Percentiles rank a stretch among this genome's conserved stretches.
Conservation (phyloP, 352 stramenopile species). For the Phytophthora pinifolia region DNA sequence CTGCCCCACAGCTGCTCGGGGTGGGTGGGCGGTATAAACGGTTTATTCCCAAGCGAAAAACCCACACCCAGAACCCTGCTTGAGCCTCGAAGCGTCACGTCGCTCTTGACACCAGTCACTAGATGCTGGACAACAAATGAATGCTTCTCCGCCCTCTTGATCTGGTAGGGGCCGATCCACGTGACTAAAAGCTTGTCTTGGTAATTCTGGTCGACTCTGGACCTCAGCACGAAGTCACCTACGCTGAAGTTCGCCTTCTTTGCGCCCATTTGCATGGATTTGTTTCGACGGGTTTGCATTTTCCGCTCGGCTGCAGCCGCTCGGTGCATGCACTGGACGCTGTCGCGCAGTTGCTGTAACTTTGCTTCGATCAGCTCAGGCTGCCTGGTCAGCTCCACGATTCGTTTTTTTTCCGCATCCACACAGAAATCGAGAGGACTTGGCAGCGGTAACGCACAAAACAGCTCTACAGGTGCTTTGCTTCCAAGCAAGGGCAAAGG, state of each 20-base stretch:
- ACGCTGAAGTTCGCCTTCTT: conserved; percentile 20
- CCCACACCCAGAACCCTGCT: no score
- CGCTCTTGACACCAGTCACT: conserved; percentile 6
- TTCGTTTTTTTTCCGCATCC: not conserved
- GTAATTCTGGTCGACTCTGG: no score
- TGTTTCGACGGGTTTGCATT: not conserved
- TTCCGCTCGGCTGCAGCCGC: conserved; percentile 8
- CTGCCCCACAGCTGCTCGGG: no score
- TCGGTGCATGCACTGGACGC: conserved; percentile 19
- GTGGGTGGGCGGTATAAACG: no score
- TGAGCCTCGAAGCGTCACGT: conserved; percentile 25
- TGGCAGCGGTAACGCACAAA: conserved; percentile 11
- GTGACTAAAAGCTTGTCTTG: conserved; percentile 27
- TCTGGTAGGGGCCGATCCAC: conserved; percentile 32
- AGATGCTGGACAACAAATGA: conserved; percentile 25
- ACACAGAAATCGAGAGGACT: conserved; percentile 7
- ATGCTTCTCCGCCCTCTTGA: conserved; percentile 20
- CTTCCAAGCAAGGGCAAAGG: conserved; percentile 17
- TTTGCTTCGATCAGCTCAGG: not conserved
- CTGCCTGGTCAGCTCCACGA: conserved; percentile 7
- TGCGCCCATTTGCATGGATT: not conserved
- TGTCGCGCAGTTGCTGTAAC: not conserved
- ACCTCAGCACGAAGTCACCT: no score
- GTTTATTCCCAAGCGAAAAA: no score
- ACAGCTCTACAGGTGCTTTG: conserved; percentile 22